phyloP scores from a whole-genome alignment of 2,329 filamentous ascomycete genomes.

The Colletotrichum ledebouriae region DNA sequence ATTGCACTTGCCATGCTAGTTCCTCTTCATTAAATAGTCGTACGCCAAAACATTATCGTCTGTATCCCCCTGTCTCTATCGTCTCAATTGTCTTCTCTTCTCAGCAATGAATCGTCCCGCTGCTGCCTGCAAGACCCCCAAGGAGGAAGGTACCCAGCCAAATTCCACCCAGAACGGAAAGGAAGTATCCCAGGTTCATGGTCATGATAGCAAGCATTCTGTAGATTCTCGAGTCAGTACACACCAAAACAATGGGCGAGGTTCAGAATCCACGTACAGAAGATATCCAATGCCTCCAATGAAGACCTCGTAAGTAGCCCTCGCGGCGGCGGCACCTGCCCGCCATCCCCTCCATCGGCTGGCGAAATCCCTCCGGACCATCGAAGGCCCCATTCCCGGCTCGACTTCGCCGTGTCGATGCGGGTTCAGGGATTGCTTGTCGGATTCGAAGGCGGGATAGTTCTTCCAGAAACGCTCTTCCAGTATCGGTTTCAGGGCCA shows the following conservation, averaged over 20 bases:
- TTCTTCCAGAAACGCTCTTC: slow-evolving; percentile 62
- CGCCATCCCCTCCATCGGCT: slow-evolving; percentile 41
- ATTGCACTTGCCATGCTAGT: too few species aligned
- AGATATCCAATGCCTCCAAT: slow-evolving; percentile 84
- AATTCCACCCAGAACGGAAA: slow-evolving; percentile 80
- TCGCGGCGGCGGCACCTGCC: slow-evolving; percentile 33
- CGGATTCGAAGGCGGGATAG: slow-evolving; percentile 14
- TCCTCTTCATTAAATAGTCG: too few species aligned
- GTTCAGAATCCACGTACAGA: slow-evolving; percentile 72
- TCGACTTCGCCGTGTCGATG: not conserved
- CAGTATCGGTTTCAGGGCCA: slow-evolving; percentile 77
- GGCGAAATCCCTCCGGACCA: slow-evolving; percentile 13
- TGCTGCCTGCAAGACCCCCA: slow-evolving; percentile 16
- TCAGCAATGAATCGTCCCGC: slow-evolving; percentile 7
- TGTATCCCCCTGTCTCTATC: too few species aligned
- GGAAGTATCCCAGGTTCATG: slow-evolving; percentile 86
- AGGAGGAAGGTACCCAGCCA: slow-evolving; percentile 75
- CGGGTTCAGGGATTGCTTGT: not conserved
- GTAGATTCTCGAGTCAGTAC: not conserved
- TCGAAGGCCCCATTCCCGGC: not conserved
- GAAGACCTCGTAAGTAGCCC: slow-evolving; percentile 51
- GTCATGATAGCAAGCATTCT: slow-evolving; percentile 96
- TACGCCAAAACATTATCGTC: too few species aligned
- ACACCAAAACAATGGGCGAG: not conserved
- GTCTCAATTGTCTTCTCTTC: too few species aligned